Base-by-base conservation (phyloP, 2,329 filamentous ascomycete species). In the Trichoderma simmonsii region DNA sequence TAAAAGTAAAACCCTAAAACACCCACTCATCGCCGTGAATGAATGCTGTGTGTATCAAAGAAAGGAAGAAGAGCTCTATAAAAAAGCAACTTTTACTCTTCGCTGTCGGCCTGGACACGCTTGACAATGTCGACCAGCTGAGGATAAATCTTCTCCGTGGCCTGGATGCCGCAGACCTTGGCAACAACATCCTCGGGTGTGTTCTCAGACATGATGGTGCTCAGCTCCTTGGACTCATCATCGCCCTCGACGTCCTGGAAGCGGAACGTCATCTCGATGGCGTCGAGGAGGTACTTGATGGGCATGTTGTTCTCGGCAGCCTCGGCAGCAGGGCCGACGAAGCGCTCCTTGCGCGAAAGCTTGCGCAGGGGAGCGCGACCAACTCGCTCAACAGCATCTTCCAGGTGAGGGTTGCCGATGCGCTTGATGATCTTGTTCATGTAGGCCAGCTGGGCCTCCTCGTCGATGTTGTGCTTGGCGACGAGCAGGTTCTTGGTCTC, bases 231-330 rank as follows among this genome's bases (percentile, higher is more conserved):
- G 75, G 93, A 97, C 88, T 98, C 96, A 0, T 97, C 93, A 75
- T 99, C 96, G 14, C 91, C 94, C 77, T 95, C 89, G 71, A 98
- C 92, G 77, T 97, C 93, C 85, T 98, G 95, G 91, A 98, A 99
- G 74, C 92, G 93, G 81, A 99, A 91, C 7, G 93, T 91, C 90
- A 95, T 94, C 86, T 98, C 95, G 60, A 96, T 89, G 24, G 93
- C 93, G 72, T 91, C 92, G 68, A 98, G 86, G 34, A 99, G 87
- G 68, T 89, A 90, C 72, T 90, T 87, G 81, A 91, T 92, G 77
- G 89, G 88, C 83, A 93, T 86, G 72, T 90, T 94, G 73, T 88
- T 86, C 86, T 97, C 94, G 60, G 94, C 94, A 21, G 99, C 89
- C 83, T 97, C 92, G 11, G 93, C 90, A 60, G 96, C 95, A 6